These are phyloP conservation scores for Xylaria sp. DNA, from an alignment of 2,329 filamentous ascomycete genomes.

Conservation along the genomic window DNA sequence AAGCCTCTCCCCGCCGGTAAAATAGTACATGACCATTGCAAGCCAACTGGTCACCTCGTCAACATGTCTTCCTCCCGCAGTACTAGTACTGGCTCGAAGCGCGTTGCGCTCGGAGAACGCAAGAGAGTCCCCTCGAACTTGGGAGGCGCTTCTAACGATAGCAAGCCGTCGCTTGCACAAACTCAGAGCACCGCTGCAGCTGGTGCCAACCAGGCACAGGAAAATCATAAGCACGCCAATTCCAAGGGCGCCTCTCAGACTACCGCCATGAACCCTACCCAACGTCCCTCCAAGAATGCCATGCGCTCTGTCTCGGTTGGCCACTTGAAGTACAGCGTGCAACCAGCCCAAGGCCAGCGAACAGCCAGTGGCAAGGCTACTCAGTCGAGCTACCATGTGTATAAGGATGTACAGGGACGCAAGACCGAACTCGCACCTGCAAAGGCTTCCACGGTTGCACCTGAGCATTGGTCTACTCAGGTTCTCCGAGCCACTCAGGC, in stretches of 20 bases:
- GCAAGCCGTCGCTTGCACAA: conserved; percentile 32
- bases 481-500: conserved; percentile 3
- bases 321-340: conserved; percentile 14
- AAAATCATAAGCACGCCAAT: conserved; percentile 35
- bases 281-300: conserved; percentile 27
- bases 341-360: conserved; percentile 1
- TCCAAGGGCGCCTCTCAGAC: conserved; percentile 29
- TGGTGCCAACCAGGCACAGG: conserved; percentile 35
- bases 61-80: conserved; percentile 45
- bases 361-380: not conserved
- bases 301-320: conserved; percentile 23
- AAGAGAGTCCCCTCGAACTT: conserved; percentile 58
- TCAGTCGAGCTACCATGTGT: conserved; percentile 18
- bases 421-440: conserved; percentile 6
- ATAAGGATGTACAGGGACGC: conserved; percentile 22
- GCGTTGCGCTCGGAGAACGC: conserved; percentile 75
- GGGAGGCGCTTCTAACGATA: conserved; percentile 15
- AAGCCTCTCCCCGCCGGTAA: conserved; percentile 49
- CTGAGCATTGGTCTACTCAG: conserved; percentile 2
- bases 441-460: not conserved
- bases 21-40: conserved; percentile 71
- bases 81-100: conserved; percentile 63
- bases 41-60: conserved; percentile 64
- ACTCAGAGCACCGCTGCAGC: conserved; percentile 20
- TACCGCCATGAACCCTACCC: conserved; percentile 36